A percentile compares a stretch with the other conserved stretches of the same genome.
phyloP scores from a whole-genome alignment of 1,139 yeast species.

The Yamadazyma aaseri region DNA sequence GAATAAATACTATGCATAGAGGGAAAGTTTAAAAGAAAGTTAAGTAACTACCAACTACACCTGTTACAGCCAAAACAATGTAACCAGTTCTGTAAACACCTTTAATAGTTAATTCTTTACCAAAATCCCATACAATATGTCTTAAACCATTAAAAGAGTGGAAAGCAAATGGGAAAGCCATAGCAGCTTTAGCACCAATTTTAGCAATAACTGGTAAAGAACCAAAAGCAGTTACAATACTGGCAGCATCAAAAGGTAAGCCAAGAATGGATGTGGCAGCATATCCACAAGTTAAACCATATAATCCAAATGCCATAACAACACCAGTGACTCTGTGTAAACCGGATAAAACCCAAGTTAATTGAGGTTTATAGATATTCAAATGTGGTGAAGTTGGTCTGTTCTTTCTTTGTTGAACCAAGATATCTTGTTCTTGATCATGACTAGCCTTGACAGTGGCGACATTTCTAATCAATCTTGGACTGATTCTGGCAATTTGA shows the following conservation, averaged over 20 bases:
- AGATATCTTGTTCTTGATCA: slow-evolving; percentile 64
- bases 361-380: slow-evolving; percentile 84
- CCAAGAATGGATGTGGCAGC: slow-evolving; percentile 71
- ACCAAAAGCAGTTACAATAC: slow-evolving; percentile 55
- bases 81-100: slow-evolving; percentile 95
- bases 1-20: slow-evolving; percentile 11
- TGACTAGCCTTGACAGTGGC: slow-evolving; percentile 62
- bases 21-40: slow-evolving; percentile 35
- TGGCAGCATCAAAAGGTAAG: slow-evolving; percentile 59
- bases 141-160: slow-evolving; percentile 86
- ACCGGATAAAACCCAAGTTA: slow-evolving; percentile 77
- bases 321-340: slow-evolving; percentile 90
- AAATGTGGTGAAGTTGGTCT: slow-evolving; percentile 94
- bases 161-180: slow-evolving; percentile 83
- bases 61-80: slow-evolving; percentile 71
- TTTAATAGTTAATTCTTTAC: slow-evolving; percentile 70
- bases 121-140: slow-evolving; percentile 91
- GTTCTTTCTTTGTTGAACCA: slow-evolving; percentile 77
- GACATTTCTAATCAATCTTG: slow-evolving; percentile 10
- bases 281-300: slow-evolving; percentile 72
- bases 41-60: slow-evolving; percentile 60
- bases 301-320: slow-evolving; percentile 73
- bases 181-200: slow-evolving; percentile 61
- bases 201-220: slow-evolving; percentile 63
- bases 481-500: slow-evolving; percentile 7